Conservation (phyloP, 2,329 filamentous ascomycete species). For the Ceratocystis colombiana region DNA sequence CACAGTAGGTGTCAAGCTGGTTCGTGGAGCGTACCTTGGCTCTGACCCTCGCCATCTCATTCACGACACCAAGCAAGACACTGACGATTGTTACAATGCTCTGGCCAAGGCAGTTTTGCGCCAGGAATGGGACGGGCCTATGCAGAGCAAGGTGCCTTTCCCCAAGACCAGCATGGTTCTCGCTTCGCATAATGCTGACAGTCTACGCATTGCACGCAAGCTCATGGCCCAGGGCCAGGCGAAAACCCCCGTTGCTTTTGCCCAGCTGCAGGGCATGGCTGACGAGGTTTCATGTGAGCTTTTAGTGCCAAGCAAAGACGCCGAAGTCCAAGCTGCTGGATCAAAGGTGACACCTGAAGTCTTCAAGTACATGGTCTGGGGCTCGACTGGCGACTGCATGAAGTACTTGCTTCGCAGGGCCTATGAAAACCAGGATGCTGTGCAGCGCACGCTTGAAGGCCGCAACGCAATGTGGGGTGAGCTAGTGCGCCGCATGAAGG, state of each 20-base stretch:
- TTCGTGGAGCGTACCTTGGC: conserved; percentile 63
- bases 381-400: conserved; percentile 68
- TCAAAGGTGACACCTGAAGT: conserved; percentile 32
- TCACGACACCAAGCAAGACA: conserved; percentile 60
- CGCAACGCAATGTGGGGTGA: conserved; percentile 55
- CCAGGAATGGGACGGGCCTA: conserved; percentile 47
- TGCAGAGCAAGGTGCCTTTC: conserved; percentile 38
- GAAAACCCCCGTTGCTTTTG: conserved; percentile 36
- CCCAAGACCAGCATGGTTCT: conserved; percentile 57
- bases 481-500: conserved; percentile 46
- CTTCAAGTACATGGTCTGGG: conserved; percentile 63
- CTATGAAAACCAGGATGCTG: conserved; percentile 64
- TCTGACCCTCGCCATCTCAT: conserved; percentile 61
- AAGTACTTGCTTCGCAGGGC: conserved; percentile 58
- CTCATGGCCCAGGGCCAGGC: conserved; percentile 40
- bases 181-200: conserved; percentile 71
- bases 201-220: conserved; percentile 49
- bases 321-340: conserved; percentile 15
- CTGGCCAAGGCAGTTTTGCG: conserved; percentile 58
- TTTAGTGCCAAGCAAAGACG: conserved; percentile 29
- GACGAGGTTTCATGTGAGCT: conserved; percentile 73
- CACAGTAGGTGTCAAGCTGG: conserved; percentile 62
- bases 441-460: conserved; percentile 51
- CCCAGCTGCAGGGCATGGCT: conserved; percentile 90
- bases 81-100: conserved; percentile 61